Percentiles rank a stretch among this genome's conserved stretches.
phyloP scores from a whole-genome alignment of 1,284 basidiomycete genomes.

The Rhodotorula sp. region DNA sequence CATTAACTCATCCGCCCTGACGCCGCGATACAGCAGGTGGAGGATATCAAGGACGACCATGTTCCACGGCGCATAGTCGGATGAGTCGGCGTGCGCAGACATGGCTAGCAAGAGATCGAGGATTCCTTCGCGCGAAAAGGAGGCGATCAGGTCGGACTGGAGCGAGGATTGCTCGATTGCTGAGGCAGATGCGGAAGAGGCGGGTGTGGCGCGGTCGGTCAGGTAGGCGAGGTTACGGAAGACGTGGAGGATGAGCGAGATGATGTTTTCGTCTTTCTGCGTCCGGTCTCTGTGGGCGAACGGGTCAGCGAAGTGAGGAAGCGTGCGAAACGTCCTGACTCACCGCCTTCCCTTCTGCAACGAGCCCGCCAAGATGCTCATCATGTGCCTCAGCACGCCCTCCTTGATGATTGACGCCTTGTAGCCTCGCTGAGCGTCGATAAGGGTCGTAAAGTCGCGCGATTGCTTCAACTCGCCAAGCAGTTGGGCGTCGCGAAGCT shows the following conservation, averaged over 20 bases:
- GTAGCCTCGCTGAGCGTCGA: slow-evolving; percentile 78
- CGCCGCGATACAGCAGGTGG: slow-evolving; percentile 77
- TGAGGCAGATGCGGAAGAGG: slow-evolving; percentile 62
- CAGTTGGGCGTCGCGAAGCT: slow-evolving; percentile 71
- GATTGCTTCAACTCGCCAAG: slow-evolving; percentile 54
- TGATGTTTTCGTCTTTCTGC: slow-evolving; percentile 76
- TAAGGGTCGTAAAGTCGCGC: slow-evolving; percentile 84
- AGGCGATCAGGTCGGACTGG: slow-evolving; percentile 62
- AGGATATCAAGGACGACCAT: slow-evolving; percentile 85
- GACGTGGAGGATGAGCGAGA: slow-evolving; percentile 83
- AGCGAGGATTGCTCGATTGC: slow-evolving; percentile 71
- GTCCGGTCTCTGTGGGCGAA: slow-evolving; percentile 57
- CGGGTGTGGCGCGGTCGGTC: slow-evolving; percentile 68
- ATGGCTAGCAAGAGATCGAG: slow-evolving; percentile 78
- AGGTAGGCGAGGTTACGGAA: slow-evolving; percentile 87
- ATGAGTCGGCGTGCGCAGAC: slow-evolving; percentile 70
- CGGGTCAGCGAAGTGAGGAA: neutral
- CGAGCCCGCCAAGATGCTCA: slow-evolving; percentile 47
- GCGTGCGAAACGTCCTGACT: slow-evolving; percentile 2
- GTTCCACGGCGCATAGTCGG: slow-evolving; percentile 77
- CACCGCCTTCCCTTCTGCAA: slow-evolving; percentile 50
- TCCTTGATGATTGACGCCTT: slow-evolving; percentile 58
- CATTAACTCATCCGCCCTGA: slow-evolving; percentile 63
- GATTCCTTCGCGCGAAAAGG: slow-evolving; percentile 69
- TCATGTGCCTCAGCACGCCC: slow-evolving; percentile 47